phyloP scores from a whole-genome alignment of 2,329 filamentous ascomycete species.

The Paecilomyces variotii region DNA sequence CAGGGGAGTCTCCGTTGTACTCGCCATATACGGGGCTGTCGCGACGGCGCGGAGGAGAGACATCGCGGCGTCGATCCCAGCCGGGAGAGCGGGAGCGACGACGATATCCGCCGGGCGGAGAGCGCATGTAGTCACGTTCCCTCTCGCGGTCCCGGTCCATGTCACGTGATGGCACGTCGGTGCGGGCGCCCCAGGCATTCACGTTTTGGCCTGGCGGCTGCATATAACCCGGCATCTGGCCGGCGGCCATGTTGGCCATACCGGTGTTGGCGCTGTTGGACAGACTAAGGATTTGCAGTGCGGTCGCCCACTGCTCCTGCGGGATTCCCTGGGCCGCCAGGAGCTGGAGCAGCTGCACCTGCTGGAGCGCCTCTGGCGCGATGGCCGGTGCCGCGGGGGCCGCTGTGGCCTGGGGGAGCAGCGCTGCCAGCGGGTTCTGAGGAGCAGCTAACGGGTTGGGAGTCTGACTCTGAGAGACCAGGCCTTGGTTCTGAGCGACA shows the following conservation, averaged over 20 bases:
- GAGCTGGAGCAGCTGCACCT: slow-evolving; percentile 66
- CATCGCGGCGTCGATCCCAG: slow-evolving; percentile 60
- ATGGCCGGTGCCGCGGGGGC: slow-evolving; percentile 19
- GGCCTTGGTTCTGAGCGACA: slow-evolving; percentile 26
- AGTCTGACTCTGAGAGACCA: slow-evolving; percentile 31
- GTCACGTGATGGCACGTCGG: slow-evolving; percentile 37
- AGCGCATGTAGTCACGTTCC: slow-evolving; percentile 56
- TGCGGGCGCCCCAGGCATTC: slow-evolving; percentile 27
- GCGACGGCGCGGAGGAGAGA: slow-evolving; percentile 54
- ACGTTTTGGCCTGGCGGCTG: slow-evolving; percentile 22
- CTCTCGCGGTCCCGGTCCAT: slow-evolving; percentile 53
- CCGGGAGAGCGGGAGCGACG: slow-evolving; percentile 75
- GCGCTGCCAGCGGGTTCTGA: slow-evolving; percentile 34
- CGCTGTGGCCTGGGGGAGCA: slow-evolving; percentile 32
- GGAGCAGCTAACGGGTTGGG: slow-evolving; percentile 34
- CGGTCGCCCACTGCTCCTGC: slow-evolving; percentile 63
- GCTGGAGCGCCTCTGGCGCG: slow-evolving; percentile 51
- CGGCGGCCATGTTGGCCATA: slow-evolving; percentile 27
- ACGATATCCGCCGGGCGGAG: slow-evolving; percentile 52
- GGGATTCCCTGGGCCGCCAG: slow-evolving; percentile 68
- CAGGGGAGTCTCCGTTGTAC: slow-evolving; percentile 63
- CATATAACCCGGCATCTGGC: slow-evolving; percentile 24
- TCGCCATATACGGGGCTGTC: slow-evolving; percentile 65
- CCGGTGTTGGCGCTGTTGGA: slow-evolving; percentile 24
- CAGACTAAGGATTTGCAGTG: slow-evolving; percentile 44